These are phyloP conservation scores for Collybiopsis luxurians DNA, from an alignment of 768 basidiomycete species.

Conservation along the genomic window DNA sequence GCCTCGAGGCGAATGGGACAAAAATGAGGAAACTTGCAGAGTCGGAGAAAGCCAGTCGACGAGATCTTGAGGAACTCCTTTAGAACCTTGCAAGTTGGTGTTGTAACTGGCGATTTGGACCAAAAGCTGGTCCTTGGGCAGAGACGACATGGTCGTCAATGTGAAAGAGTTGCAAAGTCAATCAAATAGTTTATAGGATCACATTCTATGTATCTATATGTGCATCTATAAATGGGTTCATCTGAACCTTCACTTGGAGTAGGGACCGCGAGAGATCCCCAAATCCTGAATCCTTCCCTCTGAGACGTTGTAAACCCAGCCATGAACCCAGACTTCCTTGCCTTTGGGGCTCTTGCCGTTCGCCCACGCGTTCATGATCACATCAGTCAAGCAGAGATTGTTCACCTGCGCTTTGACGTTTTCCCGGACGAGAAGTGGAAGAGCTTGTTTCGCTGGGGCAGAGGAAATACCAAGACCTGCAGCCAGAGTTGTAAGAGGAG, in stretches of 20 bases:
- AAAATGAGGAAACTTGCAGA: constrained; percentile 70
- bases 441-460: constrained; percentile 31
- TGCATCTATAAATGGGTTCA: not conserved
- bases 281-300: constrained; percentile 60
- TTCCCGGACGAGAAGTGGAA: constrained; percentile 51
- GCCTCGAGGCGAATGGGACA: constrained; percentile 57
- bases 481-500: constrained; percentile 59
- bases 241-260: not conserved
- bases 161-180: too few relatives aligned
- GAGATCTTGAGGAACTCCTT: constrained; percentile 66
- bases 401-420: constrained; percentile 58
- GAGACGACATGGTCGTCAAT: constrained; percentile 12
- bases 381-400: constrained; percentile 43
- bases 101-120: constrained; percentile 90
- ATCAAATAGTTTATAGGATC: not conserved
- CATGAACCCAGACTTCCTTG: constrained; percentile 58
- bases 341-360: constrained; percentile 33
- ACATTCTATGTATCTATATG: constrained; percentile 3
- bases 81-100: constrained; percentile 75
- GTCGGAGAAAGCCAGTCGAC: constrained; percentile 92
- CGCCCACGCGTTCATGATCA: constrained; percentile 48
- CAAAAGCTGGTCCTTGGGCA: constrained; percentile 37
- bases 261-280: constrained; percentile 40
- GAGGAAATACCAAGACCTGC: constrained; percentile 41
- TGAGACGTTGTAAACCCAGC: constrained; percentile 69